Evolutionary conservation across 257 asterid genomes (phyloP).

Genomic region (Perilla frutescens): DNA sequence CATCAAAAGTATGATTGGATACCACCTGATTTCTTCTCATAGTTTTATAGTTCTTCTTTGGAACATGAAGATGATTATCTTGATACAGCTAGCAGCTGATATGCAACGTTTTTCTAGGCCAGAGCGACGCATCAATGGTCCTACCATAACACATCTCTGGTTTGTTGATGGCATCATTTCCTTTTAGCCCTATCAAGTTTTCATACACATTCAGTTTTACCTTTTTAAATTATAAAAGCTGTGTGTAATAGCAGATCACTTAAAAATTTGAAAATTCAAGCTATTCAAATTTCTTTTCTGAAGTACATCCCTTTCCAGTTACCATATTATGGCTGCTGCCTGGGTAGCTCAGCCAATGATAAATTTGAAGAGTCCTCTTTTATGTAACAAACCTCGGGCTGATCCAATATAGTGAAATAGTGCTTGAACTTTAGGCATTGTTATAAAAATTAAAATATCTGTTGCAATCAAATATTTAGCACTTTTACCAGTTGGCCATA

Average conservation of each 20-base stretch:
- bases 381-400: neutral
- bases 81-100: slow-evolving; percentile 92
- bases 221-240: neutral
- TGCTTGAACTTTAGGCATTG: slow-evolving; percentile 2
- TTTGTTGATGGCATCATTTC: slow-evolving; percentile 40
- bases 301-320: slow-evolving; percentile 12
- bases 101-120: slow-evolving; percentile 99
- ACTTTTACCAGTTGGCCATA: slow-evolving; percentile 19
- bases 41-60: slow-evolving; percentile 20
- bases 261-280: neutral
- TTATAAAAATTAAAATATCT: neutral
- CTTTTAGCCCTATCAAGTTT: slow-evolving; percentile 14
- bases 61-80: slow-evolving; percentile 41
- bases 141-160: slow-evolving; percentile 98
- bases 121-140: slow-evolving; percentile 96
- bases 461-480: neutral
- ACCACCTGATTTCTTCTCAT: slow-evolving; percentile 27
- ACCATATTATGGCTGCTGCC: neutral
- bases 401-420: slow-evolving; percentile 17
- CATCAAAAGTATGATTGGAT: slow-evolving; percentile 71
- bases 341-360: neutral
- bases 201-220: slow-evolving; percentile 16
- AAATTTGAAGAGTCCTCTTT: slow-evolving; percentile 19
- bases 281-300: slow-evolving; percentile 1
- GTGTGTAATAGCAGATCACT: neutral